Base-by-base conservation (phyloP, 2,329 filamentous ascomycete genomes). In the Aspergillus sp. region DNA sequence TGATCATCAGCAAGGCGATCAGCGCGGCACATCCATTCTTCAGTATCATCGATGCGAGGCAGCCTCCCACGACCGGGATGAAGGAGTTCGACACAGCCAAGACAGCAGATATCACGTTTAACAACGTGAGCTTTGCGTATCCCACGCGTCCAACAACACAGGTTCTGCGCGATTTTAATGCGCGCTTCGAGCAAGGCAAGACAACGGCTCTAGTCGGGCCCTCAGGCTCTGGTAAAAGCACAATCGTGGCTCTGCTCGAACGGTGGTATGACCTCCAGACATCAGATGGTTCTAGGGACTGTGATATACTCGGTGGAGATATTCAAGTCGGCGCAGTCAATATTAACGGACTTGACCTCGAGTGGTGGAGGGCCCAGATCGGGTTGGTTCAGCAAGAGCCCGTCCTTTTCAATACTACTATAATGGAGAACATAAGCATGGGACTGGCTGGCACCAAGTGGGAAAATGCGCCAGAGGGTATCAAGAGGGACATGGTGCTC, bases 371-470 rank as follows among this genome's bases (percentile, higher is more conserved):
- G 48, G 69, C 75, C 1, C 70, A 71, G 25, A 75, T 76, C 34
- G 71, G 75, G n/a, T 70, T 76, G 5, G 83, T 85, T 2, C 82
- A 82, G 46, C 83, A 85, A 65, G 82, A 85, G 53, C 81, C 83
- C 1, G 79, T 78, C 6, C 74, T 85, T 8, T 72, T 85, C 3
- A 78, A 84, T 58, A 76, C 82, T 2, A 83, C 82, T 0, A 81
- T 85, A 7, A 65, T 85, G 7, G 82, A 85, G 54, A 85, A 85
- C 56, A 83, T 85, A 54, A 82, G 82, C 1, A 77, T 81, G 45
- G 83, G 83, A 2, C 73, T 85, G 3, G 76, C 81, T 19, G 69
- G 68, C 28, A n/a, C 61, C 76, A 19, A 65, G 66, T 6, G 64
- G 66, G 2, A 68, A 66, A 15, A 69, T 77, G 11, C 60, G 70